Conservation (phyloP, 148 eudicot species). For the Linanthus parryae region DNA sequence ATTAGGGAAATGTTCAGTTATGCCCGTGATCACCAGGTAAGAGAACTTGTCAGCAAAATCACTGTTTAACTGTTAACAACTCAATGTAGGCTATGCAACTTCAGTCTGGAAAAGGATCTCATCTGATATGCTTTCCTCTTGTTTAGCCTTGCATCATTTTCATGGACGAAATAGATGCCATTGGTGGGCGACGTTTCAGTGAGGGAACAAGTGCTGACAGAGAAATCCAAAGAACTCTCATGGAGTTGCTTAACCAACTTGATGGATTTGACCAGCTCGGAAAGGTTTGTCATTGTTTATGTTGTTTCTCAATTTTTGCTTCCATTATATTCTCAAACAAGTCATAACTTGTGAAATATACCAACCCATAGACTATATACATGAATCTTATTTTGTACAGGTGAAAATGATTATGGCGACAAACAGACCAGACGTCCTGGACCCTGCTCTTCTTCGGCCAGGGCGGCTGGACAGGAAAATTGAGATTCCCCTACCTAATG, state of each 20-base stretch:
- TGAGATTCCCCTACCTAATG: slow-evolving; percentile 95
- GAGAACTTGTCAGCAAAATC: not conserved
- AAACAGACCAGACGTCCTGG: slow-evolving; percentile 90
- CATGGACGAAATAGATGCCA: slow-evolving; percentile 95
- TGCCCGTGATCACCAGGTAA: slow-evolving; percentile 91
- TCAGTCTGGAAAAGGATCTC: no score
- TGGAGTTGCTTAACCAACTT: slow-evolving; percentile 86
- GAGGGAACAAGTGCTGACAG: slow-evolving; percentile 98
- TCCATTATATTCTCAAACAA: no score
- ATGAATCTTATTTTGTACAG: slow-evolving; percentile 15
- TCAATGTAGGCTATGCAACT: not conserved
- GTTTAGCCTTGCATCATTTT: slow-evolving; percentile 87
- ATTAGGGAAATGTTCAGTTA: slow-evolving; percentile 90
- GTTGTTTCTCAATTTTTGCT: not conserved
- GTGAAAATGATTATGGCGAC: slow-evolving; percentile 97
- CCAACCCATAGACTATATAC: no score
- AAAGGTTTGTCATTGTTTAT: slow-evolving; percentile 36
- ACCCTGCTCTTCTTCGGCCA: slow-evolving; percentile 97
- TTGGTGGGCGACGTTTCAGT: slow-evolving; percentile 89
- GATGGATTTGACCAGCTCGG: slow-evolving; percentile 94
- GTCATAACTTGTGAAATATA: no score
- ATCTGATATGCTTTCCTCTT: no score
- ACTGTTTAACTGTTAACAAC: not conserved
- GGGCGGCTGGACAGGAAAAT: slow-evolving; percentile 94
- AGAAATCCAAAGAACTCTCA: slow-evolving; percentile 90